Evolutionary conservation across 139 green algal species (phyloP).

Genomic region (Zygnema cylindricum): DNA sequence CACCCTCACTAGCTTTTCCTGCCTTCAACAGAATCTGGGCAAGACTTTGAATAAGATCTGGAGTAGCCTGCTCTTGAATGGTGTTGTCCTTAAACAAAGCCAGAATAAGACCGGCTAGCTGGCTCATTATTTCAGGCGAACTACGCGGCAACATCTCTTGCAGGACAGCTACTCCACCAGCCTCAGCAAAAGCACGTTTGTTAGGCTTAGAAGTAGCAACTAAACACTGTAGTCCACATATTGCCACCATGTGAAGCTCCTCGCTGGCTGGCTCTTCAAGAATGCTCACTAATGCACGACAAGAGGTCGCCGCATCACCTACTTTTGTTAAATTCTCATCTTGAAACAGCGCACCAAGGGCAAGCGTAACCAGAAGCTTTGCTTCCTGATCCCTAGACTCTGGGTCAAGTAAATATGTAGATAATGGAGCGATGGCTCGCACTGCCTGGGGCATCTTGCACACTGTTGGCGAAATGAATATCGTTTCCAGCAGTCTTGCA

Average conservation of each 20-base stretch:
- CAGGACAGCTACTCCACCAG: conserved; percentile 29
- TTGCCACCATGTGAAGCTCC: conserved; percentile 50
- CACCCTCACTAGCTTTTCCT: conserved; percentile 18
- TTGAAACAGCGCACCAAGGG: conserved; percentile 48
- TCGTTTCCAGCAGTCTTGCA: conserved; percentile 44
- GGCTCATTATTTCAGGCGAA: not conserved
- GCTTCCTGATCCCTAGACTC: conserved; percentile 26
- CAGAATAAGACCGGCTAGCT: conserved; percentile 26
- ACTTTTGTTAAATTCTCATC: conserved; percentile 7
- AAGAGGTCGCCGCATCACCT: conserved; percentile 8
- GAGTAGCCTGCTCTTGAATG: conserved; percentile 43
- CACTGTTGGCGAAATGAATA: conserved; percentile 49
- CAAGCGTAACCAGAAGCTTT: conserved; percentile 28
- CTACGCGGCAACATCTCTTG: conserved; percentile 29
- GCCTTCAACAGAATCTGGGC: conserved; percentile 33
- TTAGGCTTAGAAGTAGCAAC: conserved; percentile 35
- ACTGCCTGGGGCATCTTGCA: conserved; percentile 13
- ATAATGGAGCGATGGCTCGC: conserved; percentile 34
- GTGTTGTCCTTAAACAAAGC: conserved; percentile 37
- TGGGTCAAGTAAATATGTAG: conserved; percentile 51
- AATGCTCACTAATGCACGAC: conserved; percentile 36
- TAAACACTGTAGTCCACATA: conserved; percentile 48
- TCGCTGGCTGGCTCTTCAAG: conserved; percentile 42
- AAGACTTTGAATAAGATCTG: conserved; percentile 22
- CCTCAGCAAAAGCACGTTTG: conserved; percentile 41